Base-by-base conservation (phyloP, 1,139 yeast genomes). In the Kodamaea alishanica region DNA sequence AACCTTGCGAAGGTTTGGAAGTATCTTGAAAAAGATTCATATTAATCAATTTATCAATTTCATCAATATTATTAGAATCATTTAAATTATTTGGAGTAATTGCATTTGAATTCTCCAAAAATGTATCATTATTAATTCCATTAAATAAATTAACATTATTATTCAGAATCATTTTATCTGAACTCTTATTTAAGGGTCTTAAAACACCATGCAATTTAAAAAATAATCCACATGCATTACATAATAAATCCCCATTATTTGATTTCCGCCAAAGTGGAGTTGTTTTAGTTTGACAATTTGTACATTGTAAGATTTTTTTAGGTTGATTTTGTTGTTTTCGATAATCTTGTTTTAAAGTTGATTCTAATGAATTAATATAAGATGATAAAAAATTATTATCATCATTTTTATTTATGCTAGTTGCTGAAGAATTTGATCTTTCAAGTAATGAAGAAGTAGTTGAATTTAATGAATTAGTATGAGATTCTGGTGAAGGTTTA, bases 211-310 rank as follows among this genome's bases (percentile, higher is more conserved):
- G 75, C 34, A 70, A 56, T 48, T 69, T 70, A 50, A 67, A 68
- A 47, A 70, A 70, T 38, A 71, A 60, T 3, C 77, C 77, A 50
- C 77, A 71, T 0, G 76, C 77, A 48, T 71, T 71, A 48, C 77
- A 71, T 26, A 71, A 55, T 36, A 71, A 59, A 40, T 67, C 73
- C 2, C 76, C 75, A 35, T 61, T 60, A 48, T 60, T 65, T n/a
- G 73, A 58, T 42, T 67, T 69, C 34, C 77, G 56, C 77, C 77
- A 71, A 10, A 71, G 54, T 4, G 77, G 76, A 2, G 77, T 70
- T 2, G 76, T 70, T 42, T 57, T 61, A 7, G 77, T 70, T 34
- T 65, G 67, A 48, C 77, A 71, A 51, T 71, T 70, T 29, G 73
- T 54, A 43, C 77, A 71, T 44, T 67, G 72, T 28, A 68, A 51